Base-by-base conservation (phyloP, 2,329 filamentous ascomycete genomes). In the Sphaerulina musiva region DNA sequence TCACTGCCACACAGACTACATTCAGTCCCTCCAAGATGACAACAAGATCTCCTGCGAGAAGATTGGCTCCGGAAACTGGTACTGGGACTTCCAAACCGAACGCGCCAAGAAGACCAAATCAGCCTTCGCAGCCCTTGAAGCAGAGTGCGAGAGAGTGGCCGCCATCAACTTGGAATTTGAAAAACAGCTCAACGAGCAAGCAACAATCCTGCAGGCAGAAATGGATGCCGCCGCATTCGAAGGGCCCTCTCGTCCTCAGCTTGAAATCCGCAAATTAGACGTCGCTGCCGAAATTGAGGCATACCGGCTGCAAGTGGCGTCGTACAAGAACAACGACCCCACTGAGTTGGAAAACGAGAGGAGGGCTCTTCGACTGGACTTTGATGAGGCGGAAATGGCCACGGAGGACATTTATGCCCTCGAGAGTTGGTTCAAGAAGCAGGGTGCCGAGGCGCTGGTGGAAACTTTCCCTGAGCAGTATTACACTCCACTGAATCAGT, bases 41-140 rank as follows among this genome's bases (percentile, higher is more conserved):
- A 75, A 74, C 62, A 76, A 78, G 62, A 78, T 86, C 57, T 77
- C 77, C 14, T 79, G 84, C 29, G 83, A 86, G 71, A 86, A 86
- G 68, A 86, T 87, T 62, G 84, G 83, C 42, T 83, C 77, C 59
- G 83, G 82, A 29, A 86, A 86, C 67, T 87, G 83, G 83, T 86
- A 86, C 70, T 87, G 84, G 84, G 79, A 76, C 59, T 86, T 86
- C 66, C 74, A 70, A 14, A 80, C 76, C 29, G 81, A 85, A 50
- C 80, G 80, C 63, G 77, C 74, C 64, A 77, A 75, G 46, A 67
- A 69, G 14, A 73, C 71, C 53, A 71, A 79, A 54, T 59, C 56
- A 41, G 63, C 65, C 6, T 65, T 76, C 26, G 65, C 64, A 2
- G 69, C 69, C 26, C 70, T 70, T 0, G 67, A 68, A 36, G 64